A percentile compares a stretch with the other conserved stretches of the same genome.
Evolutionary conservation across 176 grass and related monocot species (phyloP).

Genomic region (Poa annua): DNA sequence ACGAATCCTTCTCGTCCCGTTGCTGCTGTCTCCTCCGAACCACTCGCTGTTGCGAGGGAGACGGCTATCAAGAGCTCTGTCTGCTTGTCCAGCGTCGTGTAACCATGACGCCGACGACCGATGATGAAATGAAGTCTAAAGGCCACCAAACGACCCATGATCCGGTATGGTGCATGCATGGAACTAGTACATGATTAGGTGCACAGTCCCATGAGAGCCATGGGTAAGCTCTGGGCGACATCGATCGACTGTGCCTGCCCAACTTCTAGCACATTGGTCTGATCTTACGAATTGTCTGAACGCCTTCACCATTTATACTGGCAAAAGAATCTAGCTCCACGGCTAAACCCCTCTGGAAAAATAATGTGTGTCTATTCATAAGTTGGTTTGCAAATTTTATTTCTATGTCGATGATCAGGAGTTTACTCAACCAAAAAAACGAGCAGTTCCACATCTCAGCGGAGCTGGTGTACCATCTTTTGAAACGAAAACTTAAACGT

Average conservation of each 20-base stretch:
- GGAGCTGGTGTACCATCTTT: too few relatives aligned
- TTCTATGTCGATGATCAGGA: background rate
- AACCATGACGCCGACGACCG: background rate
- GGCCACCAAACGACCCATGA: conserved; percentile 24
- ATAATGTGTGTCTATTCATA: too few relatives aligned
- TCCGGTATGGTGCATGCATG: conserved; percentile 1
- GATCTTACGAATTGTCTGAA: background rate
- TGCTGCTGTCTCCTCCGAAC: conserved; percentile 4
- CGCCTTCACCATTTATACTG: background rate
- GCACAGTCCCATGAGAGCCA: conserved; percentile 22
- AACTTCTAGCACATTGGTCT: background rate
- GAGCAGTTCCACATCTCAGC: background rate
- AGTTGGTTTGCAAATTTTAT: too few relatives aligned
- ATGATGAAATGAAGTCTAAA: background rate
- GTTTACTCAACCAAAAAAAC: background rate
- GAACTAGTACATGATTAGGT: background rate
- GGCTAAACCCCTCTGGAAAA: background rate
- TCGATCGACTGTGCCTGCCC: background rate
- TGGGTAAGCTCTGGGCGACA: background rate
- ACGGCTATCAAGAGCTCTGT: background rate
- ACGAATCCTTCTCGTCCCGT: conserved; percentile 4
- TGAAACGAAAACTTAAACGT: too few relatives aligned
- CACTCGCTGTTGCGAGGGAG: background rate
- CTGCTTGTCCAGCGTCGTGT: conserved; percentile 12
- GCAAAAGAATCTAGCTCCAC: background rate